Base-by-base conservation (phyloP, 805 yeast genomes). In the Starmerella gropengiesseri region DNA sequence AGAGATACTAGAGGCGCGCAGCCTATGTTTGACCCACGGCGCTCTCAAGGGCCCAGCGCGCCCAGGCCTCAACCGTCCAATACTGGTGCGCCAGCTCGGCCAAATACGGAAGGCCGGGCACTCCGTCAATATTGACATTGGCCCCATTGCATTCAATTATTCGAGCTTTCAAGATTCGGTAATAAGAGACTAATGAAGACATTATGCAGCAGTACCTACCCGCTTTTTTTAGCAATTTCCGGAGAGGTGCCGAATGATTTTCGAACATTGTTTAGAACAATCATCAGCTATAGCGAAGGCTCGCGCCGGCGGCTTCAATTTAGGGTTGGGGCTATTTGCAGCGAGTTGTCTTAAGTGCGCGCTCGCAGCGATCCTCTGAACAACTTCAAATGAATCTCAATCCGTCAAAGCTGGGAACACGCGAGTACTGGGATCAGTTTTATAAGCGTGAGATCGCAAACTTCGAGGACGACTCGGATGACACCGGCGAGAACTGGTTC, bases 401-500 rank as follows among this genome's bases (percentile, higher is more conserved):
- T 21, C 50, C 43, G 7, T 47, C 50, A 13, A 80, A 81, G 54
- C 68, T 89, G 37, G 97, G 97, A 7, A 86, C 95, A 0, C 76
- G 78, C 55, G 69, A 79, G 55, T 87, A 89, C 66, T 89, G 98
- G 97, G 87, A 91, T 60, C 73, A 78, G 41, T 83, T 89, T 60
- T 89, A 89, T 61, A 65, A 74, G 32, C 57, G 74, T 17, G 98
- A 89, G 56, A 72, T 74, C 48, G 54, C 59, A 21, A 89, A 89
- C 62, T 89, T 82, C 55, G 61, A 67, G 30, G 74, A 74, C 22
- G 82, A 89, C 58, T 75, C 81, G 14, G 70, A 79, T 16, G 96
- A 91, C 59, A 78, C 86, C 0, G 99, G 99, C 2, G 97, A 91
- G 60, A 74, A 87, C 60, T 91, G 98, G 98, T 91, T 91, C 61